phyloP scores from a whole-genome alignment of 176 grass and related monocot species.

The Echinochloa phyllopogon region DNA sequence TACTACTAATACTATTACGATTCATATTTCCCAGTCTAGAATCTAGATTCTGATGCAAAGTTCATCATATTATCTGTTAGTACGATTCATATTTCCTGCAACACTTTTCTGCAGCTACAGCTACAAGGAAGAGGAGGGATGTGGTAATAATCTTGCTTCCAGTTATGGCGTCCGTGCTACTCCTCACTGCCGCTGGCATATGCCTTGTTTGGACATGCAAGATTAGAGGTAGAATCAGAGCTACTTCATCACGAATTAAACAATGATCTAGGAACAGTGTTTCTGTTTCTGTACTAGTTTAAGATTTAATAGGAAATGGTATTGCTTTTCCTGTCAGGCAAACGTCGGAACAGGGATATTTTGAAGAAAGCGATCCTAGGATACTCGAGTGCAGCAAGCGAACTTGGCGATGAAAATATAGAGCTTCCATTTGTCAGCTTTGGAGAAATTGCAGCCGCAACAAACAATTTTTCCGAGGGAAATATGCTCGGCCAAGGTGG shows the following conservation, averaged over 20 bases:
- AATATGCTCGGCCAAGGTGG: slow-evolving; percentile 56
- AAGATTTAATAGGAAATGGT: neutral
- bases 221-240: neutral
- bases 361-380: neutral
- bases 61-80: neutral
- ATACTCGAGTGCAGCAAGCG: neutral
- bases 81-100: neutral
- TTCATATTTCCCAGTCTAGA: neutral
- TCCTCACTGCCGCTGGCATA: neutral
- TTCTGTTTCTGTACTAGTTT: neutral
- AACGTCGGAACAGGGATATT: neutral
- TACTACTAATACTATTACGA: neutral
- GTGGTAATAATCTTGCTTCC: neutral
- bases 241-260: neutral
- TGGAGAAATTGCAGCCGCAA: slow-evolving; percentile 42
- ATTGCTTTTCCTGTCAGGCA: neutral
- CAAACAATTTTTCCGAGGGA: slow-evolving; percentile 46
- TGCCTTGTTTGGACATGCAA: slow-evolving; percentile 14
- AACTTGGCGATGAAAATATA: slow-evolving; percentile 36
- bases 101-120: slow-evolving; percentile 14
- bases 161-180: neutral
- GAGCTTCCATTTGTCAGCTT: slow-evolving; percentile 57
- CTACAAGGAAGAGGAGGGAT: neutral
- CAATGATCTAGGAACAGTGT: neutral
- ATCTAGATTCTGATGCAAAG: neutral